phyloP scores from a whole-genome alignment of 192 early-diverging fungal species.

The Spinellus fusiger region DNA sequence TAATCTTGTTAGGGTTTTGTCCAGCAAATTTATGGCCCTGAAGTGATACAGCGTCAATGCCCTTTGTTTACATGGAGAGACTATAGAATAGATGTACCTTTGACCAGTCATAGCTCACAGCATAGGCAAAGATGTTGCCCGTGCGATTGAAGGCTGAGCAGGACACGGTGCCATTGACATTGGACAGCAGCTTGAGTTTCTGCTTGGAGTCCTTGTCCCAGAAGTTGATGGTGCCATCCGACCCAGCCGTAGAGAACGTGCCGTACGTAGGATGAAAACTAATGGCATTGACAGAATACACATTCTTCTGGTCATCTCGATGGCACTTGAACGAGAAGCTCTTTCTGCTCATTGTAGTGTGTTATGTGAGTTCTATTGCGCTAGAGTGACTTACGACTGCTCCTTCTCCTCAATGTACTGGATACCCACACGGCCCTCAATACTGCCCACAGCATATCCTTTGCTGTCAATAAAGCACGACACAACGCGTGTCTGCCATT shows the following conservation, averaged over 20 bases:
- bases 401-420: constrained; percentile 87
- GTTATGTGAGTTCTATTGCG: not conserved
- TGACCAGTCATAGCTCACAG: constrained; percentile 83
- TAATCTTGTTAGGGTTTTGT: constrained; percentile 51
- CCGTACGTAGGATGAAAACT: constrained; percentile 81
- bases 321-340: constrained; percentile 96
- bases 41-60: not conserved
- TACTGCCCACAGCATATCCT: constrained; percentile 89
- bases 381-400: constrained; percentile 17
- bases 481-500: constrained; percentile 80
- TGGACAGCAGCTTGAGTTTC: constrained; percentile 68
- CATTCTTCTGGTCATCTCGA: constrained; percentile 58
- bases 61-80: not conserved
- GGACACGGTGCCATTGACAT: constrained; percentile 63
- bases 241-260: constrained; percentile 82
- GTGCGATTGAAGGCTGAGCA: constrained; percentile 68
- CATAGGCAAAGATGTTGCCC: constrained; percentile 90
- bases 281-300: constrained; percentile 63
- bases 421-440: constrained; percentile 91
- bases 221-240: constrained; percentile 80
- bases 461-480: constrained; percentile 71
- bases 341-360: constrained; percentile 25
- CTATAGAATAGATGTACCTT: constrained; percentile 32
- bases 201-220: constrained; percentile 95
- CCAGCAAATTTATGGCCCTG: constrained; percentile 37